These are phyloP conservation scores for Pleurotus pulmonarius DNA, from an alignment of 768 basidiomycete genomes.

Conservation along the genomic window DNA sequence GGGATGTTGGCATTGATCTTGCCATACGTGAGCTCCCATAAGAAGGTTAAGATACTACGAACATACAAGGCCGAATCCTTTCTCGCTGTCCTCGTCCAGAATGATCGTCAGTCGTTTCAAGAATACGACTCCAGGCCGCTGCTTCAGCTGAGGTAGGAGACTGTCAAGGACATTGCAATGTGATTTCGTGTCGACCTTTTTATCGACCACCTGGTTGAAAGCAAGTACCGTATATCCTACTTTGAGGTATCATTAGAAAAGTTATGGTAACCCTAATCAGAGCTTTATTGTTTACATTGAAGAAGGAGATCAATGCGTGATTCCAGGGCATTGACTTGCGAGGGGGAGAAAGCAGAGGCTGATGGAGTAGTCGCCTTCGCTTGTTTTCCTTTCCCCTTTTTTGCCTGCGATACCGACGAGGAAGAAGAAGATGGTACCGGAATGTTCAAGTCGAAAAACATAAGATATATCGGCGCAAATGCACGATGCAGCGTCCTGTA, in stretches of 20 bases:
- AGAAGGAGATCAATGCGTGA: constrained; percentile 63
- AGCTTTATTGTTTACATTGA: constrained; percentile 51
- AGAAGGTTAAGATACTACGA: neutral
- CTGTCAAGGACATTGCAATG: constrained; percentile 62
- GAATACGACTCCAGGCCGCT: constrained; percentile 56
- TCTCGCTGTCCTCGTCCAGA: constrained; percentile 81
- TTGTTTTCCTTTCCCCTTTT: constrained; percentile 61
- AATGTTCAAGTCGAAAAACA: constrained; percentile 71
- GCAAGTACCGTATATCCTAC: constrained; percentile 87
- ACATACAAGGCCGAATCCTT: constrained; percentile 76
- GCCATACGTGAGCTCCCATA: neutral
- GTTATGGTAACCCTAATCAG: constrained; percentile 9
- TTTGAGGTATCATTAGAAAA: constrained; percentile 21
- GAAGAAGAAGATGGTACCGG: constrained; percentile 36
- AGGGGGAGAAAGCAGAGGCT: constrained; percentile 40
- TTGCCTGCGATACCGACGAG: constrained; percentile 30
- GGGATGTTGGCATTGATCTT: constrained; percentile 72
- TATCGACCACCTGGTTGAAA: constrained; percentile 68
- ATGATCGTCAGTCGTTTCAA: constrained; percentile 79
- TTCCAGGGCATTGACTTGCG: constrained; percentile 59
- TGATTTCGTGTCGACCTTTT: constrained; percentile 66
- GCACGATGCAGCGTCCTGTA: too few relatives aligned
- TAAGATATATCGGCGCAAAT: constrained; percentile 14
- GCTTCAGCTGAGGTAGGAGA: constrained; percentile 57
- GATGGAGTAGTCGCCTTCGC: constrained; percentile 21